phyloP scores from a whole-genome alignment of 345 rosid species.

The Populus pruinosa region DNA sequence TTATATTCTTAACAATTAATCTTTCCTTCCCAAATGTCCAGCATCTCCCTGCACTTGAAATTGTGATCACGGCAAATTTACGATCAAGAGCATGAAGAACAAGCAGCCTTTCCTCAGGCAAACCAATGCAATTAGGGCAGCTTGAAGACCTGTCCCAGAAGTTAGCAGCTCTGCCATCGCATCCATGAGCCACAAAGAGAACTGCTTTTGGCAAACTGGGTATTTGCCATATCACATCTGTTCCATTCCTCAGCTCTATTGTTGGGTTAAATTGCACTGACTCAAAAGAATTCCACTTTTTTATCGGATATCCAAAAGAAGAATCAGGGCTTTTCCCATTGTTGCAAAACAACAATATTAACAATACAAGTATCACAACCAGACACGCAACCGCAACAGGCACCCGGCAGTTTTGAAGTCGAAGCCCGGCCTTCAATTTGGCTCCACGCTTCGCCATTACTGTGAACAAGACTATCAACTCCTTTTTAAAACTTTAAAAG shows the following conservation, averaged over 20 bases:
- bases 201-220: constrained; percentile 77
- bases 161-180: constrained; percentile 67
- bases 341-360: constrained; percentile 26
- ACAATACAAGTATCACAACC: constrained; percentile 31
- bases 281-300: constrained; percentile 38
- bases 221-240: constrained; percentile 72
- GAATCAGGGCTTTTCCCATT: constrained; percentile 23
- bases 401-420: constrained; percentile 26
- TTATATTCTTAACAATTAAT: constrained; percentile 42
- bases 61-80: constrained; percentile 56
- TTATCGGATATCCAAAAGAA: constrained; percentile 17
- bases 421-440: constrained; percentile 40
- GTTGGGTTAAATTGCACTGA: constrained; percentile 45
- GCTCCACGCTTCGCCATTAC: constrained; percentile 62
- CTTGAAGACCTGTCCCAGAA: constrained; percentile 79
- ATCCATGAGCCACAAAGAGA: constrained; percentile 87
- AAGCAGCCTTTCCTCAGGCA: constrained; percentile 78
- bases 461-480: constrained; percentile 6
- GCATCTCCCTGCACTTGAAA: constrained; percentile 69
- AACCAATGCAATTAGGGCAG: constrained; percentile 62
- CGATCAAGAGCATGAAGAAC: constrained; percentile 60
- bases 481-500: not conserved
- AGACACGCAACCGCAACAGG: constrained; percentile 27
- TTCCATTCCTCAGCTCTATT: constrained; percentile 58
- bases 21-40: constrained; percentile 71